Evolutionary conservation across 176 grass and related monocot species (phyloP).

Genomic region (Carex parvula): DNA sequence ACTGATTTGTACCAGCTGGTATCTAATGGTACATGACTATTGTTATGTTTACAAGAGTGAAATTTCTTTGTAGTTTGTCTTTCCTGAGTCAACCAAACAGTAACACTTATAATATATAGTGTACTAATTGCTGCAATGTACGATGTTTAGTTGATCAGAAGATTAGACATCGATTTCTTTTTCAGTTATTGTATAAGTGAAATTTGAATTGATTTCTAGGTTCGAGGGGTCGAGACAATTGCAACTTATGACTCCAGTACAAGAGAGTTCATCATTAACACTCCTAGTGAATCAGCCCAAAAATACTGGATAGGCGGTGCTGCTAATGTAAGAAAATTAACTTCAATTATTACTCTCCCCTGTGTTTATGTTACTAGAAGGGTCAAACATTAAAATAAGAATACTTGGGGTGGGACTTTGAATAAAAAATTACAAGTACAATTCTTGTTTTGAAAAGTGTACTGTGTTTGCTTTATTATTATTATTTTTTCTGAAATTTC

Average conservation of each 20-base stretch:
- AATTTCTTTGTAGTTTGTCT: not conserved
- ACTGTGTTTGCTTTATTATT: not conserved
- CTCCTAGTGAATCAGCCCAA: constrained; percentile 94
- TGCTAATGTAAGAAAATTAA: constrained; percentile 64
- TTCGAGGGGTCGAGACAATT: constrained; percentile 85
- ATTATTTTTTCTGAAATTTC: not conserved
- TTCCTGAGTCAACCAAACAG: not conserved
- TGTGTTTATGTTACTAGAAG: not conserved
- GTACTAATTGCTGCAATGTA: not conserved
- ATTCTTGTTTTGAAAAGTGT: not conserved
- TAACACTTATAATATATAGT: not conserved
- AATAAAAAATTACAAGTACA: not conserved
- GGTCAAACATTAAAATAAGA: not conserved
- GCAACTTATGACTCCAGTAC: constrained; percentile 77
- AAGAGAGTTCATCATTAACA: constrained; percentile 81
- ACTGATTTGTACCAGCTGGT: not conserved
- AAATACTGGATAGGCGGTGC: constrained; percentile 99
- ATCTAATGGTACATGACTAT: not conserved
- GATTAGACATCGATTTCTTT: not conserved
- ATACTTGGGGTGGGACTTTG: not conserved
- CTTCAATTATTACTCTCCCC: not conserved
- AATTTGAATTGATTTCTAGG: constrained; percentile 45
- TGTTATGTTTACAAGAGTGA: not conserved
- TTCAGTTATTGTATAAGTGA: not conserved
- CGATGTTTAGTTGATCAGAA: not conserved